Evolutionary conservation across 2,329 filamentous ascomycete species (phyloP), one percentile per base, ranked within the genome.

Genomic region (Trichoderma oligosporum): DNA sequence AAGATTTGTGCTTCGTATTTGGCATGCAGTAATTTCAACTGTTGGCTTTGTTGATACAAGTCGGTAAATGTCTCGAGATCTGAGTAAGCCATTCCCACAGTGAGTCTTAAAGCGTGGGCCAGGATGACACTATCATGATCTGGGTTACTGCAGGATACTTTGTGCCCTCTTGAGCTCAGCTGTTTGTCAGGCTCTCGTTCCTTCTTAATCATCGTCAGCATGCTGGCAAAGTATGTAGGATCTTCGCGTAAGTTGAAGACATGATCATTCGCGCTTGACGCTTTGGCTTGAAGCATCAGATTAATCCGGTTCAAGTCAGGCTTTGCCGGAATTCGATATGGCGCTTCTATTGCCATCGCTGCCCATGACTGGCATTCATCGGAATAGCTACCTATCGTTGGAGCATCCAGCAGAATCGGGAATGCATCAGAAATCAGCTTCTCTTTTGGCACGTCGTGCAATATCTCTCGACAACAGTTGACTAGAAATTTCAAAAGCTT

Each of bases 171-270:
- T n/a, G n/a, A n/a, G n/a, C n/a, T n/a, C n/a, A n/a, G n/a, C n/a
- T n/a, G n/a, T n/a, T n/a, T n/a, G n/a, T n/a, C n/a, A n/a, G n/a
- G n/a, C n/a, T n/a, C n/a, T n/a, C n/a, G n/a, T n/a, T 84, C 82
- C 11, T 82, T 78, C 20, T 69, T 71, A 25, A 64, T 62, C 1
- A 81, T 76, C 7, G 64, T 60, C 1, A 82, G 41, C 0, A 67
- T 55, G 1, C 79, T 70, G 4, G 72, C 67, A 60, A 85, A 85
- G 66, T 84, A 85, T 0, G 68, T 68, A 0, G 82, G 82, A 63
- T 86, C 83, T 62, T 86, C 82, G 7, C 82, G 74, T 2, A 86
- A 68, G 0, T 73, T 63, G 75, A 76, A 81, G 0, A 84, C 41
- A 61, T 84, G 79, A 65, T 85, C 82, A 55, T 82, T 75, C 0